Evolutionary conservation across 305 asterid species (phyloP).

Genomic region (Fraxinus greggii): DNA sequence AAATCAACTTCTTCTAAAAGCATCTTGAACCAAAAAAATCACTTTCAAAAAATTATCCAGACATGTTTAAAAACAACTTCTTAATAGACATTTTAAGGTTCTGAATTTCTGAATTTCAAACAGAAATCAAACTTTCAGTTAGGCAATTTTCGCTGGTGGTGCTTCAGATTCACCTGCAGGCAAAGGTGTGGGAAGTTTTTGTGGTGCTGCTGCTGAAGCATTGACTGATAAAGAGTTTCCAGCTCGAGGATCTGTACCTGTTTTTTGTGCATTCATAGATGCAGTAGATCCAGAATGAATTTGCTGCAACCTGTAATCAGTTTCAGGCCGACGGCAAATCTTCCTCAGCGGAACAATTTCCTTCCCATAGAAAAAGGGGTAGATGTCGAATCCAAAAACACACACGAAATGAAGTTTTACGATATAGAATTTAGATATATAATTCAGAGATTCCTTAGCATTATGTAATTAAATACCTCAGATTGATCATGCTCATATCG

Average conservation of each 20-base stretch:
- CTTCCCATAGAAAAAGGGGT: constrained; percentile 29
- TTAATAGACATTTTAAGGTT: neutral
- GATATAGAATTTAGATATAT: neutral
- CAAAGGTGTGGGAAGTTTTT: constrained; percentile 34
- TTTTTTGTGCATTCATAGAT: constrained; percentile 38
- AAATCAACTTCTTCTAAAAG: neutral
- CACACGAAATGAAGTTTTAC: neutral
- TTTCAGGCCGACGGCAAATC: constrained; percentile 91
- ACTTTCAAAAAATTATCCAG: neutral
- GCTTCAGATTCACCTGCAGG: constrained; percentile 16
- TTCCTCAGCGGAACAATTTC: constrained; percentile 89
- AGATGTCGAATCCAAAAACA: neutral
- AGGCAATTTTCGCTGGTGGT: neutral
- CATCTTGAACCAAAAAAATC: neutral
- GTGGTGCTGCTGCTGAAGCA: constrained; percentile 32
- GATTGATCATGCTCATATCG: constrained; percentile 92
- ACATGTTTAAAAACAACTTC: neutral
- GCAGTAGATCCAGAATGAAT: constrained; percentile 47
- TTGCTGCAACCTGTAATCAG: constrained; percentile 84
- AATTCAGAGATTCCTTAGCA: neutral
- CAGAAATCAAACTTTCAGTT: neutral
- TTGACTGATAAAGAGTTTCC: constrained; percentile 28
- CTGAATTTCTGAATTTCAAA: neutral
- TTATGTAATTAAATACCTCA: constrained; percentile 53
- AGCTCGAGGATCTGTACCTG: constrained; percentile 30